Evolutionary conservation across 345 rosid species (phyloP), one percentile per base, ranked within the genome.

Genomic region (Psidium friedrichsthalianum): DNA sequence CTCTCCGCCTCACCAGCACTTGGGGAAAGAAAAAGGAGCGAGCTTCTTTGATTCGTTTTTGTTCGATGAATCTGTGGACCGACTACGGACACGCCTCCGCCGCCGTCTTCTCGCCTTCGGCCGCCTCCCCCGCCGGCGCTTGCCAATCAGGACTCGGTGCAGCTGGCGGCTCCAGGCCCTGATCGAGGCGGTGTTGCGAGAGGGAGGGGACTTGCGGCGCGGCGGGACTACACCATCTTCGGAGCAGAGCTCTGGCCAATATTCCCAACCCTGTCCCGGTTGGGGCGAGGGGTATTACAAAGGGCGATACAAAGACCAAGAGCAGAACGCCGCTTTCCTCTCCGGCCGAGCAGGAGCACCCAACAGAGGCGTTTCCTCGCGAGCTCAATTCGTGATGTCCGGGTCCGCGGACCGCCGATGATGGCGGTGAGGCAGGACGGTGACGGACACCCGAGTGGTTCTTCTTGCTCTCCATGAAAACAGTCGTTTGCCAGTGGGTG

Each of bases 211-310:
- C 95, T 29, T 29, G 94, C 93, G 16, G 93, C 95, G 8, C 93
- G 85, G 84, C 86, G 90, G 98, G 99, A 93, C 98, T 95, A 96
- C 89, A 97, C 99, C 5, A 94, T 96, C 47, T 96, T 94, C 87
- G 95, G 99, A n/a, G 99, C 99, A 95, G 88, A 87, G 91, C 20
- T 95, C 98, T 1, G 93, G 88, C 51, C 98, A 95, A 61, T 95
- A 90, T 86, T 86, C 84, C 98, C 25, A 69, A 90, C 2, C 82
- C 94, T 2, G 86, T 94, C 11, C 89, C 15, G 93, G 92, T 1
- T 96, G 97, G 99, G 98, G 97, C 22, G 98, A 96, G 85, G 99
- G 98, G 18, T 96, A 94, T 81, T 96, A 96, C 87, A 95, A n/a
- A 92, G 84, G 99, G 98, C 7, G 98, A 95, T 51, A 94, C 61